phyloP scores from a whole-genome alignment of 2,329 filamentous ascomycete species.

The Talaromyces sp. region DNA sequence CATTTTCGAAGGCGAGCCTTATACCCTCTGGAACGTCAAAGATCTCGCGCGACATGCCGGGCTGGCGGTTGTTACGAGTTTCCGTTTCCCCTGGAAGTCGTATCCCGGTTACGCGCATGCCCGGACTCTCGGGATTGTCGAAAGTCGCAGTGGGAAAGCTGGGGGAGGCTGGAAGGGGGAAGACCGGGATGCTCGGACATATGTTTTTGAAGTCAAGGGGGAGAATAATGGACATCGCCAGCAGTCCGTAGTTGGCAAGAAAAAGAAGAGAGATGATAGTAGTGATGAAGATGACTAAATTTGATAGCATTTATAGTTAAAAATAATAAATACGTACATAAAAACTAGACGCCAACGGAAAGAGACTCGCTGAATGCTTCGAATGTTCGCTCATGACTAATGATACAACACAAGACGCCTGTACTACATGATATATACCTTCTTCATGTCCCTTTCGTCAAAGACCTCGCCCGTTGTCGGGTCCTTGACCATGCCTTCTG shows the following conservation, averaged over 20 bases:
- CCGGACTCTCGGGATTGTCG: constrained; percentile 41
- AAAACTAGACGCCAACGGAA: not conserved
- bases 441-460: constrained; percentile 60
- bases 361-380: not conserved
- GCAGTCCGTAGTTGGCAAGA: not conserved
- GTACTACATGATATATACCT: constrained; percentile 78
- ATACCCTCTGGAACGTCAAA: constrained; percentile 90
- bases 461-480: constrained; percentile 69
- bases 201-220: constrained; percentile 40
- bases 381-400: not conserved
- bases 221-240: constrained; percentile 14
- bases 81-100: constrained; percentile 42
- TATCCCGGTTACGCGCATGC: constrained; percentile 45
- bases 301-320: not conserved
- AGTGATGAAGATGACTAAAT: not conserved
- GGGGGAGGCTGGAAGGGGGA: constrained; percentile 44
- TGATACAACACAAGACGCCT: not conserved
- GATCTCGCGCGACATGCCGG: constrained; percentile 71
- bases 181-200: constrained; percentile 42
- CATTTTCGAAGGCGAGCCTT: constrained; percentile 88
- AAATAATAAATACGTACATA: not conserved
- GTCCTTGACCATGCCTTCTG: constrained; percentile 65
- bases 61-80: constrained; percentile 42
- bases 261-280: not conserved
- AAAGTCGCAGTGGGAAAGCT: constrained; percentile 21